These are phyloP conservation scores for Cytospora paraplurivora DNA, from an alignment of 2,329 filamentous ascomycete species.

Conservation along the genomic window DNA sequence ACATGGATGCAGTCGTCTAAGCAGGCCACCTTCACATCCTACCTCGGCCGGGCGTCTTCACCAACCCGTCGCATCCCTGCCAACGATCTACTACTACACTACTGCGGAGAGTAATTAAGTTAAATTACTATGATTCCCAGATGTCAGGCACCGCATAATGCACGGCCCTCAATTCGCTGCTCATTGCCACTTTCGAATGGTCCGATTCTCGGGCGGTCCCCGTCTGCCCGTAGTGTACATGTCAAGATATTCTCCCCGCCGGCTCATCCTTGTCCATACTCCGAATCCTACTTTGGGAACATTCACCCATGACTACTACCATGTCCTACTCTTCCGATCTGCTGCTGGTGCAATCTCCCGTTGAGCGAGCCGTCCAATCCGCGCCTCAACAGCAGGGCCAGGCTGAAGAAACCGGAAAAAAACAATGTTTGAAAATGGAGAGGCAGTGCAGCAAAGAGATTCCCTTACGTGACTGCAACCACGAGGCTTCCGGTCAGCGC, in stretches of 20 bases:
- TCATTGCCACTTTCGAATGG: neutral
- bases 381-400: constrained; percentile 13
- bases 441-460: constrained; percentile 18
- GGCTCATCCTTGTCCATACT: neutral
- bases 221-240: too few relatives aligned
- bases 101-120: neutral
- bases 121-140: constrained; percentile 9
- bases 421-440: neutral
- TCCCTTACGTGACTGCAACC: constrained; percentile 16
- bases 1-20: neutral
- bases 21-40: neutral
- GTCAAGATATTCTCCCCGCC: too few relatives aligned
- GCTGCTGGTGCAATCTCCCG: constrained; percentile 21
- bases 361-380: constrained; percentile 13
- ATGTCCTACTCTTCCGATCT: constrained; percentile 13
- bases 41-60: neutral
- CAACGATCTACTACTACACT: neutral
- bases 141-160: constrained; percentile 11
- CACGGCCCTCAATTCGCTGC: neutral
- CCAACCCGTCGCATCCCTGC: neutral
- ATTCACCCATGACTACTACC: neutral
- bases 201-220: too few relatives aligned
- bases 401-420: constrained; percentile 3
- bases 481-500: neutral
- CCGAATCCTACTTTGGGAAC: neutral